Conservation (phyloP, 345 rosid species). For the Gossypium herbaceum region DNA sequence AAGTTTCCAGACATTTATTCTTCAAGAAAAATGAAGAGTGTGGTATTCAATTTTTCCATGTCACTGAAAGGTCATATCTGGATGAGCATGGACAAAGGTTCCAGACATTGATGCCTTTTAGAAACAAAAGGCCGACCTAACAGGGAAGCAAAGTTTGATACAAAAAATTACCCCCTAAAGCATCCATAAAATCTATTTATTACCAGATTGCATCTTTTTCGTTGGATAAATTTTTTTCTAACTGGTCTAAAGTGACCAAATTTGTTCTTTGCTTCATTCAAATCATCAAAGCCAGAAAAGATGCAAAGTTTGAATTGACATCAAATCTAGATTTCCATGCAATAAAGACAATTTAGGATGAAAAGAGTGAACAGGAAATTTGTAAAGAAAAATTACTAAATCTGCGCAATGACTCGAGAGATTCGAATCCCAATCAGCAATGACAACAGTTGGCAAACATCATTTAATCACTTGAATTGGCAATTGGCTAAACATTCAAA, state of each 20-base stretch:
- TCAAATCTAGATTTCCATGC: neutral
- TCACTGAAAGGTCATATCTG: no score
- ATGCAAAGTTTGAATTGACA: neutral
- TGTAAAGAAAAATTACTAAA: neutral
- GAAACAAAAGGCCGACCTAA: no score
- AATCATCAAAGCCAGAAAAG: neutral
- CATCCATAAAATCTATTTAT: neutral
- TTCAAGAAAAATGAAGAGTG: no score
- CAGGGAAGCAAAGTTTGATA: neutral
- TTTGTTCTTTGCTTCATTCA: neutral
- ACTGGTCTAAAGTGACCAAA: neutral
- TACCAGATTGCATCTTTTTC: neutral
- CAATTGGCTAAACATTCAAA: neutral
- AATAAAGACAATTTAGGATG: neutral
- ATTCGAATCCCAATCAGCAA: neutral
- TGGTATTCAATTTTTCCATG: no score
- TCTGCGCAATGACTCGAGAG: neutral
- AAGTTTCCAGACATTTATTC: no score
- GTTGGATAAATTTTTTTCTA: neutral
- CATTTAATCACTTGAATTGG: neutral
- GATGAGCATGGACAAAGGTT: no score
- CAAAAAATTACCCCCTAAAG: neutral
- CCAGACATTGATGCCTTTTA: no score
- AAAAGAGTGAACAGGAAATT: neutral
- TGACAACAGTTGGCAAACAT: neutral